Evolutionary conservation across 306 rosid genomes (phyloP).

Genomic region (Aeschynomene evenia): DNA sequence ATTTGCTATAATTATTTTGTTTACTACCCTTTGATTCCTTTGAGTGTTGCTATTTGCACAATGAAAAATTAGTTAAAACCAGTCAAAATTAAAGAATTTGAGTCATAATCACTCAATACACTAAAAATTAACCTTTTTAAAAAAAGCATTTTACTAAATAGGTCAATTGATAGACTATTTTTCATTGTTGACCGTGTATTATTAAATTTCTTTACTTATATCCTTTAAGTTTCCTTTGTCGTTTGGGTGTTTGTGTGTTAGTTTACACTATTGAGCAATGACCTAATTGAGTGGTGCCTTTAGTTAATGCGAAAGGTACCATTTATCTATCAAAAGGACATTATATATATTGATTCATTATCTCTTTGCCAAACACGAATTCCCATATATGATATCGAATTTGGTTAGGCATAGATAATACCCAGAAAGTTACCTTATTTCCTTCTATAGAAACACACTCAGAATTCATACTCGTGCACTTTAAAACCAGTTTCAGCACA

Average conservation of each 20-base stretch:
- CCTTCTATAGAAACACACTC: constrained; percentile 15
- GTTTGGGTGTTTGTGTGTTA: not conserved
- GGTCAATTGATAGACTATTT: no score
- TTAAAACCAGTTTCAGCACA: constrained; percentile 17
- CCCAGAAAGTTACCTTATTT: constrained; percentile 28
- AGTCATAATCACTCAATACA: no score
- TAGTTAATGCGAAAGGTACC: constrained; percentile 30
- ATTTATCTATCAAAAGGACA: constrained; percentile 22
- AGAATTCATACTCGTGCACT: constrained; percentile 23
- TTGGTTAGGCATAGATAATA: constrained; percentile 35
- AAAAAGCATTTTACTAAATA: no score
- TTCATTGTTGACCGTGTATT: no score
- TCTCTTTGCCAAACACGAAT: constrained; percentile 29
- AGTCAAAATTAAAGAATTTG: no score
- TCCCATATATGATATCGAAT: constrained; percentile 31
- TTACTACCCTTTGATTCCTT: not conserved
- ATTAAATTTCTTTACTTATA: no score
- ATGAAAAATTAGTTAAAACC: no score
- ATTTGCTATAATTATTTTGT: no score
- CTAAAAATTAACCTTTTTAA: no score
- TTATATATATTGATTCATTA: constrained; percentile 22
- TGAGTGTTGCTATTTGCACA: no score
- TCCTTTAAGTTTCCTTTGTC: not conserved
- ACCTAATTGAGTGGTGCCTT: constrained; percentile 21
- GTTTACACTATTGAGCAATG: constrained; percentile 6